Base-by-base conservation (phyloP, 2,329 filamentous ascomycete species). In the Trichophyton simii region DNA sequence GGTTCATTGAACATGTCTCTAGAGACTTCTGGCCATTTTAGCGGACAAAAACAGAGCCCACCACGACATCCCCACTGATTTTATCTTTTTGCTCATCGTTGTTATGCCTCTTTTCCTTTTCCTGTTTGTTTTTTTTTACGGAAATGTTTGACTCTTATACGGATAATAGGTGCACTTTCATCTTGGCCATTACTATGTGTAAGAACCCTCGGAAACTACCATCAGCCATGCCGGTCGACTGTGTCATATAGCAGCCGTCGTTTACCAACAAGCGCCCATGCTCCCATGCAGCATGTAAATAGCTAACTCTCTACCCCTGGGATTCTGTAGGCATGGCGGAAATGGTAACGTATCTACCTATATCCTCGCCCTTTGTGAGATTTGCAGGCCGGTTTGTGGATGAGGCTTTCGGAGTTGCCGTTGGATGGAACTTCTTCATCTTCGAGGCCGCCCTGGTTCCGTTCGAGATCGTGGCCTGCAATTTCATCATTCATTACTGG, bases 401-500 rank as follows among this genome's bases (percentile, higher is more conserved):
- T 62, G 75, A 77, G 48, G 77, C 78, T 15, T 75, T 79, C 59
- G 76, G 77, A 3, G 73, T 79, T 58, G 75, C 76, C 22, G 73
- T 74, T 18, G 77, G 76, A 3, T 80, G 77, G 70, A 80, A 80
- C 64, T 81, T 80, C 66, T 80, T 80, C 68, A 68, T 81, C 57
- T 79, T 79, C 62, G 76, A 80, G 69, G 79, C 77, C 5, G 72
- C 77, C 5, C 69, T 80, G 57, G 77, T 81, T 2, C 79, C 79
- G 0, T 81, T 80, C 60, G 79, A 82, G 65, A 76, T 81, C 48
- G 77, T 78, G 11, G 79, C 79, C 3, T 74, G 78, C 67, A 79
- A 76, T 61, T 68, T 79, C 58, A 77, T 81, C 22, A 73, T 81
- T 61, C 73, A 75, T 22, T 82, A 76, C 65, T 82, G 79, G 79